Evolutionary conservation across 2,329 filamentous ascomycete genomes (phyloP), one percentile per base, ranked within the genome.

Genomic region (Aspergillus nomiae): DNA sequence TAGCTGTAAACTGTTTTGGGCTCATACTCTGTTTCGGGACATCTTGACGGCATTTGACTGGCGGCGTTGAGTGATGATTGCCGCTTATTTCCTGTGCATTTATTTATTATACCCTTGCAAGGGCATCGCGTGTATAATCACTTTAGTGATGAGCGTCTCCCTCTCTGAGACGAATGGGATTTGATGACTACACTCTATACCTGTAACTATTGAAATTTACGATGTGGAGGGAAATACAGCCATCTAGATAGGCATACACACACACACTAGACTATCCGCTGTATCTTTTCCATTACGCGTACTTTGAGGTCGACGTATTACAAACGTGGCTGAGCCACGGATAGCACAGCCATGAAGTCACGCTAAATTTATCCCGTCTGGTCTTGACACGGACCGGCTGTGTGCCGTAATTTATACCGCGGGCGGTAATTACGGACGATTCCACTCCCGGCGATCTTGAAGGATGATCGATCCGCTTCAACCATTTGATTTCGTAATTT

Each of bases 381-480:
- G 26, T 28, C 19, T 28, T 26, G n/a, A 26, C 26, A 28, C 14
- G 21, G 24, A 24, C 5, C 12, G 45, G 45, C n/a, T 53, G 50
- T 30, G n/a, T 19, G 32, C 7, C 8, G 30, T 54, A 54, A 34
- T 30, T n/a, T 19, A 32, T 54, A 34, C 46, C 30, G 28, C n/a
- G 30, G 11, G 32, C 51, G 51, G 51, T 53, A 53, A 36, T 36
- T 36, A 34, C 50, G 24, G 21, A 34, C 19, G 28, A 53, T 34
- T 16, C 32, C 32, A 38, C n/a, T 36, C 32, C 51, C 32, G 51
- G 34, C 51, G 51, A 55, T 55, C 51, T 24, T 36, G 12, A 54
- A 24, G 32, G 51, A 26, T 32, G 51, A 55, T 55, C 51, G 51
- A 55, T 55, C 51, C 51, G 51, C 51, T 54, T 54, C 51, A 36